Conservation (phyloP, 768 basidiomycete species). For the Podaxis carcinomalis region DNA sequence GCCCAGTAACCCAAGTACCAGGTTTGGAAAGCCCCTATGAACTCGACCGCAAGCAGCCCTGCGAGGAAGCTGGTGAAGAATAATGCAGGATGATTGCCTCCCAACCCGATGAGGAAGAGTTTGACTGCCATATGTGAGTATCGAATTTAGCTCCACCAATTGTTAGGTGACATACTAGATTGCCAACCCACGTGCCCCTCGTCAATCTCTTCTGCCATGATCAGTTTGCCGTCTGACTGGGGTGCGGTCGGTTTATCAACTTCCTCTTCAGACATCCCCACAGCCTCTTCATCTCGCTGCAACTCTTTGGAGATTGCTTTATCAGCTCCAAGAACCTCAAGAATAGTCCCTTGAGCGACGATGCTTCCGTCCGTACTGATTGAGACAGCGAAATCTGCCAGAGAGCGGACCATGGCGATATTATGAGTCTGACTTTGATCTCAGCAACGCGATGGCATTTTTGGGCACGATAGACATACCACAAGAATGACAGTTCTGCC, state of each 20-base stretch:
- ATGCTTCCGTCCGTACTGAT: constrained; percentile 52
- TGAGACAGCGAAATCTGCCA: constrained; percentile 54
- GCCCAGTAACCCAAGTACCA: constrained; percentile 47
- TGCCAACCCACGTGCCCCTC: constrained; percentile 55
- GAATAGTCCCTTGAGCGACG: constrained; percentile 40
- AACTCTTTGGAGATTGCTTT: constrained; percentile 20
- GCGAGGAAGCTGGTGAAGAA: constrained; percentile 28
- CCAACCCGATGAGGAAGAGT: constrained; percentile 30
- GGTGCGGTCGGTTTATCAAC: constrained; percentile 18
- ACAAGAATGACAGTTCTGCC: constrained; percentile 82
- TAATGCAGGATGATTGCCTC: constrained; percentile 25
- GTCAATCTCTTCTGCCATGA: constrained; percentile 58
- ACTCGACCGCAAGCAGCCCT: constrained; percentile 23
- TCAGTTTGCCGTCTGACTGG: constrained; percentile 48
- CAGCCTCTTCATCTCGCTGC: constrained; percentile 22
- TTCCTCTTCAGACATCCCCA: constrained; percentile 25
- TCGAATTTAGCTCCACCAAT: neutral
- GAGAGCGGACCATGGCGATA: constrained; percentile 43
- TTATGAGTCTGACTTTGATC: constrained; percentile 35
- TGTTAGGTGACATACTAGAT: constrained; percentile 27
- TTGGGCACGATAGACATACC: constrained; percentile 25
- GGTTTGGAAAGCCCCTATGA: constrained; percentile 27
- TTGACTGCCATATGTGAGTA: constrained; percentile 20
- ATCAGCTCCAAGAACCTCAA: constrained; percentile 37
- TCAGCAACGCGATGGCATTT: neutral